phyloP scores from a whole-genome alignment of 108 stramenopile genomes.

The Poteriospumella lacustris region DNA sequence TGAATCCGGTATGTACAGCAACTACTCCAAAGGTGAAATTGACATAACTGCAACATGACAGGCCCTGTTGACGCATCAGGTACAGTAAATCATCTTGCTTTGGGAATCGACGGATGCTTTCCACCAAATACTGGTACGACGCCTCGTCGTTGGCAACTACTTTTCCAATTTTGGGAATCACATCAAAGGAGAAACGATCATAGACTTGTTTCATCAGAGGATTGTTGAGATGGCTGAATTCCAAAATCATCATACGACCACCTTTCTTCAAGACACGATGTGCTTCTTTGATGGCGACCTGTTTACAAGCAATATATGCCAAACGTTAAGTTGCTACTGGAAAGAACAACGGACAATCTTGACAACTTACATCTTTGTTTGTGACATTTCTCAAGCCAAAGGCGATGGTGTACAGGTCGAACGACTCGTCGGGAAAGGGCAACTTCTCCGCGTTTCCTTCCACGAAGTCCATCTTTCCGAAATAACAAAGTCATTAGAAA shows the following conservation, averaged over 20 bases:
- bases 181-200: constrained; percentile 83
- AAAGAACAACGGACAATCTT: neutral
- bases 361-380: constrained; percentile 28
- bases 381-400: constrained; percentile 98
- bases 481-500: neutral
- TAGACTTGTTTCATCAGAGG: constrained; percentile 65
- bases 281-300: constrained; percentile 71
- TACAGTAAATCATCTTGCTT: constrained; percentile 72
- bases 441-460: constrained; percentile 91
- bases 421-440: constrained; percentile 74
- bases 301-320: constrained; percentile 31
- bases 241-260: constrained; percentile 93
- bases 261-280: constrained; percentile 83
- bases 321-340: neutral
- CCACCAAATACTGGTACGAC: constrained; percentile 97
- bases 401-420: constrained; percentile 93
- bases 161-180: constrained; percentile 85
- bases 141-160: constrained; percentile 80
- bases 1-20: constrained; percentile 63
- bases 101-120: constrained; percentile 91
- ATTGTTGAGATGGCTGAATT: constrained; percentile 80
- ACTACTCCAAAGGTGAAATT: constrained; percentile 88
- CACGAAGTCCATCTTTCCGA: constrained; percentile 44
- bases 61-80: constrained; percentile 74
- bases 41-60: constrained; percentile 63